Evolutionary conservation across 2,329 filamentous ascomycete species (phyloP), one percentile per base, ranked within the genome.

Genomic region (Aspergillus sp.): DNA sequence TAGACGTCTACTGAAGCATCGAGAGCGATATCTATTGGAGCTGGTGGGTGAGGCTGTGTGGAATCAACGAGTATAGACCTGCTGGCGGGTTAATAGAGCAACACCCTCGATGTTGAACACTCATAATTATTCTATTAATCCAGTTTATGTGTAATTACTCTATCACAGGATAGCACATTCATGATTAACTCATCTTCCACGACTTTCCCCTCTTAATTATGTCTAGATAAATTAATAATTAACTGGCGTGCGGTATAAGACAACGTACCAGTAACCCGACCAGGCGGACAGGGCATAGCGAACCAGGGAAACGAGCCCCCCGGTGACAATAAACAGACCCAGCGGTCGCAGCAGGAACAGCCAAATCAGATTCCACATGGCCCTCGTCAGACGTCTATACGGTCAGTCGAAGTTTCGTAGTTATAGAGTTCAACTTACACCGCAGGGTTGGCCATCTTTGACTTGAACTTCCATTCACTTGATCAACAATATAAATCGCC

Each of bases 1-100:
- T 1, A 19, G 17, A 5, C 11, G 9, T 15, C 37, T 49, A 17
- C 20, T 60, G 4, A 51, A 52, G 11, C 56, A 60, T 22, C 50
- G 58, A 2, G 54, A 57, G 24, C 45, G 58, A 24, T 60, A 61
- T 52, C 20, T 64, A 8, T 20, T 64, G 5, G 62, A 64, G 34
- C 37, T 64, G 56, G 34, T 62, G 4, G 62, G 60, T n/a, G 58
- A 46, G 34, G 40, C 24, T 1, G 50, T 57, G 11, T 57, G 45
- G 50, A 47, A 37, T 46, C 41, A n/a, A 20, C n/a, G 11, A 12
- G 20, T 15, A 37, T 48, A 20, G 45, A 48, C 45, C 15, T 48
- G 22, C 15, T 30, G 19, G 19, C 19, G 4, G 20, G 20, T 20
- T 20, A 3, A 20, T 20, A 20, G 20, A 20, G n/a, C n/a, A n/a